Conservation (phyloP, 2,329 filamentous ascomycete species). For the Hortaea sp. region DNA sequence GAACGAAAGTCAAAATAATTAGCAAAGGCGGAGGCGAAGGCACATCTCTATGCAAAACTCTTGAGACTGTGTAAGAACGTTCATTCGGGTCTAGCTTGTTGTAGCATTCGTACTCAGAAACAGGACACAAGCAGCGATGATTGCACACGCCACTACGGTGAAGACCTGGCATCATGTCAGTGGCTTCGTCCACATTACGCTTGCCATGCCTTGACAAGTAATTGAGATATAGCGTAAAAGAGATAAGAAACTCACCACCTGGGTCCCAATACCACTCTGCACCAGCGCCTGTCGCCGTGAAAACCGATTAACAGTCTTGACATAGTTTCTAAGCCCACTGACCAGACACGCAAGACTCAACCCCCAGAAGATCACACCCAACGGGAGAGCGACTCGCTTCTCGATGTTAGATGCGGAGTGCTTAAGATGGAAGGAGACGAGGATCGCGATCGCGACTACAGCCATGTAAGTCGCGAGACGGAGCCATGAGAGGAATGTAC, state of each 20-base stretch:
- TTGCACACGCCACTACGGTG: constrained; percentile 49
- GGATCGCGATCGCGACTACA: constrained; percentile 79
- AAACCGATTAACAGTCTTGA: constrained; percentile 74
- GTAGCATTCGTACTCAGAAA: constrained; percentile 40
- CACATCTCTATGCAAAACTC: too few relatives aligned
- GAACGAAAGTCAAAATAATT: too few relatives aligned
- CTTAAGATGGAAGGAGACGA: constrained; percentile 87
- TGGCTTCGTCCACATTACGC: too few relatives aligned
- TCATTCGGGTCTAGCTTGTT: not conserved
- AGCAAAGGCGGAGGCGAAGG: too few relatives aligned
- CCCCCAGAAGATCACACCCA: constrained; percentile 82
- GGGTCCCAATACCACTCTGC: constrained; percentile 88
- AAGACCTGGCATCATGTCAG: constrained; percentile 42
- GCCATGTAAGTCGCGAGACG: constrained; percentile 84
- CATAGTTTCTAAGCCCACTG: constrained; percentile 77
- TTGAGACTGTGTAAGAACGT: too few relatives aligned
- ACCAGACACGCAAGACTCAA: constrained; percentile 67
- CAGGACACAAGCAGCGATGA: constrained; percentile 56
- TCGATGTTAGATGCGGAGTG: constrained; percentile 60
- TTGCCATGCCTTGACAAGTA: too few relatives aligned
- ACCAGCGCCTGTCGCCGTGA: constrained; percentile 70
- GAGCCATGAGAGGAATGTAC: constrained; percentile 84
- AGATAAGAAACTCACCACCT: constrained; percentile 46
- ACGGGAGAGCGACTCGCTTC: constrained; percentile 64
- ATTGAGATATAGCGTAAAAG: too few relatives aligned